Evolutionary conservation across 2,329 filamentous ascomycete species (phyloP), one percentile per base, ranked within the genome.

Genomic region (Nigrospora oryzae): DNA sequence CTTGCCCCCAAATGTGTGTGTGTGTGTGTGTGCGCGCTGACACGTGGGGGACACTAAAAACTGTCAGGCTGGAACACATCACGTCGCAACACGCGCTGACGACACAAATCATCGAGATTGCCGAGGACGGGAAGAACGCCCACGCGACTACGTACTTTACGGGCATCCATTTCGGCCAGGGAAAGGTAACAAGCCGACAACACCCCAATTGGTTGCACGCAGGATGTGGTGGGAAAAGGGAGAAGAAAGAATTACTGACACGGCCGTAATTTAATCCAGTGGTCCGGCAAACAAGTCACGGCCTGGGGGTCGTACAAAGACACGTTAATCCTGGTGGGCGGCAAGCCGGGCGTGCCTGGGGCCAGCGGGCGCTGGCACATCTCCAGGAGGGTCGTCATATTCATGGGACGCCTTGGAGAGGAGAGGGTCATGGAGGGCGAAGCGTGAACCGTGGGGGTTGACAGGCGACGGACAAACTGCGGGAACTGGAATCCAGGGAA

Each of bases 141-240:
- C n/a, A 38, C 8, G 45, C 45, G 14, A 39, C 36, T 11, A 49
- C 47, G 16, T 49, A 49, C 39, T 49, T 47, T 42, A 45, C 45
- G n/a, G 47, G 42, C 28, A 4, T 47, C 19, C 47, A 49, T 36
- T 49, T 49, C 30, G 47, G 47, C n/a, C 16, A 39, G 16, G 47
- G 47, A 16, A 40, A 42, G 23, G 23, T 28, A 28, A 28, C 5
- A 28, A 28, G 23, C 23, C 23, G 23, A 7, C 8, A 6, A 10
- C 23, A 4, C 23, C 23, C 23, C 23, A 6, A 23, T 23, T 23
- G 6, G 19, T 6, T 4, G 6, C 19, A 23, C 23, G 23, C 2
- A 6, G 23, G 23, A 10, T 28, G 23, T 28, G 5, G 10, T 28
- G 5, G 7, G 23, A 28, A 28, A 28, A 10, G 4, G 19, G 4